Evolutionary conservation across 345 rosid genomes (phyloP).

Genomic region (Salix exigua): DNA sequence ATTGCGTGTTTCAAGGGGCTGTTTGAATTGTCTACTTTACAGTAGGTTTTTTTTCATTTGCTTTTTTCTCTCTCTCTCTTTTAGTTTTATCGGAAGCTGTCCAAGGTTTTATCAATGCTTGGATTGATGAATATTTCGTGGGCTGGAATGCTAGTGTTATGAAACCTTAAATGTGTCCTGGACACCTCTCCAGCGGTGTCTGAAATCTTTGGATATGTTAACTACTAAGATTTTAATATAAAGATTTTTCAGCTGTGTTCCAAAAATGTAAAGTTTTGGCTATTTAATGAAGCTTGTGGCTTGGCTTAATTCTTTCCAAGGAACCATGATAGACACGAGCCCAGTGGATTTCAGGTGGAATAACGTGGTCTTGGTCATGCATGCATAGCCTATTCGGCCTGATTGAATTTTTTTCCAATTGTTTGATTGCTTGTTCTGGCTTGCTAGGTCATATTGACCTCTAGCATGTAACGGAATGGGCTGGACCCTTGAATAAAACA

Average conservation of each 20-base stretch:
- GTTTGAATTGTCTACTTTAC: neutral
- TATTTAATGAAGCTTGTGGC: neutral
- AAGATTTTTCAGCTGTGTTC: neutral
- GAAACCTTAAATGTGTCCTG: neutral
- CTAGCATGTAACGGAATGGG: neutral
- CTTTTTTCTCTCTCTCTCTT: constrained; percentile 2
- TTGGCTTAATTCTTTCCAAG: neutral
- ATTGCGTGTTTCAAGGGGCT: neutral
- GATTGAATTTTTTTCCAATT: neutral
- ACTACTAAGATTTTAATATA: neutral
- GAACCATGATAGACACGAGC: neutral
- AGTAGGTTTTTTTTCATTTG: constrained; percentile 10
- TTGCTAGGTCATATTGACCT: neutral
- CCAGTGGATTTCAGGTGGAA: neutral
- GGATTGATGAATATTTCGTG: neutral
- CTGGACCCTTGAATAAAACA: neutral
- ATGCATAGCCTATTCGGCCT: neutral
- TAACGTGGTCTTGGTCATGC: neutral
- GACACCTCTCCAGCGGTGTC: neutral
- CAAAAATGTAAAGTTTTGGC: neutral
- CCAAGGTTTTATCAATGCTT: neutral
- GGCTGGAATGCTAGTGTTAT: neutral
- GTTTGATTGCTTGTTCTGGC: neutral
- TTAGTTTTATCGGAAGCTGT: constrained; percentile 3
- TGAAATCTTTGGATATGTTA: neutral